Percentiles rank a stretch among this genome's conserved stretches.
phyloP scores from a whole-genome alignment of 2,329 filamentous ascomycete genomes.

The Cordyceps tenuipes region DNA sequence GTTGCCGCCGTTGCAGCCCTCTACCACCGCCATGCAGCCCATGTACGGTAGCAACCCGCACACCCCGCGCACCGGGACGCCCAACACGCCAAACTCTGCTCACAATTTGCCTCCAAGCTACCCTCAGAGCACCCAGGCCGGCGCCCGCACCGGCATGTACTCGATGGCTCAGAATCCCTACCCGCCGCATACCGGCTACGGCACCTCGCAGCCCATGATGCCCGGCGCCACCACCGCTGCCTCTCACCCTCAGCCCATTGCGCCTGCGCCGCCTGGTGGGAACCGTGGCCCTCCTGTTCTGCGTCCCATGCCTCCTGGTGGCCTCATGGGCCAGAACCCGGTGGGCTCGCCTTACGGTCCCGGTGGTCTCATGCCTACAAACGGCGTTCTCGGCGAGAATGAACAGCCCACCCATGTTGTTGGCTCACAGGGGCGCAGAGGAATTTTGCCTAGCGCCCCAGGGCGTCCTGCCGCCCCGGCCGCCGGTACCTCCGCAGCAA shows the following conservation, averaged over 20 bases:
- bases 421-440: slow-evolving; percentile 84
- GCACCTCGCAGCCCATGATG: slow-evolving; percentile 52
- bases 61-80: slow-evolving; percentile 55
- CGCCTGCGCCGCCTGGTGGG: slow-evolving; percentile 59
- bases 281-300: slow-evolving; percentile 50
- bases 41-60: slow-evolving; percentile 52
- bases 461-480: slow-evolving; percentile 72
- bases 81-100: slow-evolving; percentile 50
- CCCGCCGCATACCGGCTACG: slow-evolving; percentile 46
- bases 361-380: slow-evolving; percentile 48
- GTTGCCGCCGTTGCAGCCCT: slow-evolving; percentile 46
- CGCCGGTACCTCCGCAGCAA: slow-evolving; percentile 58
- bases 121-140: slow-evolving; percentile 41
- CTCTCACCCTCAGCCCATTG: slow-evolving; percentile 67
- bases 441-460: slow-evolving; percentile 84
- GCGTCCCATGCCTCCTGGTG: slow-evolving; percentile 63
- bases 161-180: slow-evolving; percentile 50
- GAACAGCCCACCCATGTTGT: slow-evolving; percentile 83
- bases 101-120: slow-evolving; percentile 45
- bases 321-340: slow-evolving; percentile 50
- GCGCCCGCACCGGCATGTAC: slow-evolving; percentile 40
- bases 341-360: slow-evolving; percentile 54
- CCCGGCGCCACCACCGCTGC: slow-evolving; percentile 57
- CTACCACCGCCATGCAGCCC: slow-evolving; percentile 33
- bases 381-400: slow-evolving; percentile 45